Conservation (phyloP, 768 basidiomycete species). For the Amanita inopinata region DNA sequence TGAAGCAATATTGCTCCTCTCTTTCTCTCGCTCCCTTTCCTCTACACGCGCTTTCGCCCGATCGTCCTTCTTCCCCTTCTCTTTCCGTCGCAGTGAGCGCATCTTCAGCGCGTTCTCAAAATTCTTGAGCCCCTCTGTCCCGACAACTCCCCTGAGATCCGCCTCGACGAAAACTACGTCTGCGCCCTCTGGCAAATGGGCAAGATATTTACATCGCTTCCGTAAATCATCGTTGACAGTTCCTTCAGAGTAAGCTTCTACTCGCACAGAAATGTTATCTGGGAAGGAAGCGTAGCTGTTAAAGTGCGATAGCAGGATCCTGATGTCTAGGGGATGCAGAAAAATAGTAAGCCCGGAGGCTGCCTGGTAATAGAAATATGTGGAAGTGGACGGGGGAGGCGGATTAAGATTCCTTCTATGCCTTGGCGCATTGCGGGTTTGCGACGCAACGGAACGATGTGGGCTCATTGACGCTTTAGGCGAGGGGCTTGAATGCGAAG, state of each 20-base stretch:
- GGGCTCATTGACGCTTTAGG: slow-evolving; percentile 1
- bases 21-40: slow-evolving; percentile 60
- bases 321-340: slow-evolving; percentile 93
- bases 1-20: slow-evolving; percentile 14
- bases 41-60: slow-evolving; percentile 72
- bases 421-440: slow-evolving; percentile 35
- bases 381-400: slow-evolving; percentile 77
- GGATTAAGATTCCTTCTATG: slow-evolving; percentile 77
- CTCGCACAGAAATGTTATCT: slow-evolving; percentile 66
- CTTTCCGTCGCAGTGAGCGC: slow-evolving; percentile 64
- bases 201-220: slow-evolving; percentile 92
- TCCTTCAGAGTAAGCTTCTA: slow-evolving; percentile 67
- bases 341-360: slow-evolving; percentile 86
- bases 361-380: slow-evolving; percentile 95
- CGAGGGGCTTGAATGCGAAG: slow-evolving; percentile 10
- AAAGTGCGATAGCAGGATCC: slow-evolving; percentile 81
- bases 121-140: slow-evolving; percentile 61
- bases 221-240: slow-evolving; percentile 89
- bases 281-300: slow-evolving; percentile 77
- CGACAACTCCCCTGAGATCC: slow-evolving; percentile 71
- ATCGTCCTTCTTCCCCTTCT: slow-evolving; percentile 83
- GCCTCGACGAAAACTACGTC: slow-evolving; percentile 94
- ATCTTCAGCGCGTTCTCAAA: slow-evolving; percentile 79
- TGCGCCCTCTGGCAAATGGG: slow-evolving; percentile 82
- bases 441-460: slow-evolving; percentile 15